Conservation (phyloP, 345 rosid genomes). For the Boechera stricta region DNA sequence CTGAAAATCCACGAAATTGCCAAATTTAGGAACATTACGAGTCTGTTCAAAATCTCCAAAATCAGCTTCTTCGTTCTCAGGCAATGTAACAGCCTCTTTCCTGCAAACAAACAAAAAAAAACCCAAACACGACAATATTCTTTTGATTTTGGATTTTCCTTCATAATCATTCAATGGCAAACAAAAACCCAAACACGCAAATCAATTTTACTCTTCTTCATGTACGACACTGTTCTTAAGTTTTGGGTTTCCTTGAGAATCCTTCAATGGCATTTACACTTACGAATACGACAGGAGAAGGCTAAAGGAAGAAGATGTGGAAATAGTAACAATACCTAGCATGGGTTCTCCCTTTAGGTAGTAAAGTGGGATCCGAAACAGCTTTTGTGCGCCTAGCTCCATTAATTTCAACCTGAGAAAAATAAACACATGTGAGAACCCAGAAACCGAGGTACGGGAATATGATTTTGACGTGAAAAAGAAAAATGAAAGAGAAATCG, state of each 20-base stretch:
- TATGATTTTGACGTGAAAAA: neutral
- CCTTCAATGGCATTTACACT: constrained; percentile 5
- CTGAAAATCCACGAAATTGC: constrained; percentile 58
- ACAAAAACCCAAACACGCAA: constrained; percentile 8
- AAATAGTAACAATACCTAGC: constrained; percentile 60
- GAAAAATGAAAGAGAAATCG: neutral
- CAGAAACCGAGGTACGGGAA: neutral
- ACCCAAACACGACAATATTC: neutral
- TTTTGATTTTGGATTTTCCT: neutral
- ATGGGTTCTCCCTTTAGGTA: constrained; percentile 71
- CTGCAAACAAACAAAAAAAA: constrained; percentile 52
- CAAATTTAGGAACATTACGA: constrained; percentile 48
- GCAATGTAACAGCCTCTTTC: constrained; percentile 78
- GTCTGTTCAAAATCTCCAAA: constrained; percentile 62
- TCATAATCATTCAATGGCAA: neutral
- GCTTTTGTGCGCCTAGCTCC: constrained; percentile 78
- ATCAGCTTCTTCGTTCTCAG: constrained; percentile 64
- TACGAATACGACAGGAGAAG: neutral
- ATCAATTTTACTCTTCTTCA: neutral
- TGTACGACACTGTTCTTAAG: neutral
- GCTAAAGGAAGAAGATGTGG: constrained; percentile 10
- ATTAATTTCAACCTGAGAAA: constrained; percentile 71
- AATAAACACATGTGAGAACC: neutral
- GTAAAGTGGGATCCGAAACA: constrained; percentile 63
- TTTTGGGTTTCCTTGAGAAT: neutral